Percentiles rank a stretch among this genome's conserved stretches.
phyloP scores from a whole-genome alignment of 2,329 filamentous ascomycete species.

The Arthrobotrys iridis region DNA sequence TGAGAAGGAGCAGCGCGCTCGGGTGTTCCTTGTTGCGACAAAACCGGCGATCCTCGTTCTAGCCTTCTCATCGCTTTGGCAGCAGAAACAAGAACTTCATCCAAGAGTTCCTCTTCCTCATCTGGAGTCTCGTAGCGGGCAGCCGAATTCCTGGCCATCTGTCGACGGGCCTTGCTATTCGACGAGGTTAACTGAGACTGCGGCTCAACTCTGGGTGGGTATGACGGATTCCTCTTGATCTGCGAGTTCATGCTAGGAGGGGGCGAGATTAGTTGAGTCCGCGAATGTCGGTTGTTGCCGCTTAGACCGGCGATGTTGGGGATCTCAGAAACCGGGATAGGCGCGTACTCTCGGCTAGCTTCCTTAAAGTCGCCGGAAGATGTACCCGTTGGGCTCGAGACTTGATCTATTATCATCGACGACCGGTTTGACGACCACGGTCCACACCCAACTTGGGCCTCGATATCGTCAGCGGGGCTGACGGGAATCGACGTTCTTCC shows the following conservation, averaged over 20 bases:
- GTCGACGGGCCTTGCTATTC: slow-evolving; percentile 69
- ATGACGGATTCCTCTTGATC: slow-evolving; percentile 61
- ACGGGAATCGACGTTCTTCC: slow-evolving; percentile 85
- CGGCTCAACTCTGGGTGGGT: slow-evolving; percentile 62
- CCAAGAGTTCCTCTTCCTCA: slow-evolving; percentile 93
- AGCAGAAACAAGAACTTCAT: slow-evolving; percentile 70
- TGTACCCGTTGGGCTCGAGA: slow-evolving; percentile 63
- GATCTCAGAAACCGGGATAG: slow-evolving; percentile 52
- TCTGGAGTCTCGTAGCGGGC: slow-evolving; percentile 92
- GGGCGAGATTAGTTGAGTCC: slow-evolving; percentile 53
- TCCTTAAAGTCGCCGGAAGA: slow-evolving; percentile 61
- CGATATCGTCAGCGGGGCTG: slow-evolving; percentile 84
- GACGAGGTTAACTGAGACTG: slow-evolving; percentile 67
- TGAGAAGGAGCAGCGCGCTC: slow-evolving; percentile 55
- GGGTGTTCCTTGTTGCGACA: slow-evolving; percentile 67
- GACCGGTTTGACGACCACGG: slow-evolving; percentile 89
- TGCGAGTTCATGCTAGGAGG: slow-evolving; percentile 62
- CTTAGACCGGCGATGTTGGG: slow-evolving; percentile 33
- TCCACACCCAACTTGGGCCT: slow-evolving; percentile 89
- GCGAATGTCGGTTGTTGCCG: slow-evolving; percentile 49
- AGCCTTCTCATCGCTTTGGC: slow-evolving; percentile 65
- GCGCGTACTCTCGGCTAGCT: slow-evolving; percentile 50
- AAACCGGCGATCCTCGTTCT: slow-evolving; percentile 72
- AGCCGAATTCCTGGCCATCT: slow-evolving; percentile 67
- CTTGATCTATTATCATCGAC: slow-evolving; percentile 78